A percentile compares a stretch with the other conserved stretches of the same genome.
Evolutionary conservation across 1,284 basidiomycete species (phyloP).

Genomic region (Moesziomyces sp.): DNA sequence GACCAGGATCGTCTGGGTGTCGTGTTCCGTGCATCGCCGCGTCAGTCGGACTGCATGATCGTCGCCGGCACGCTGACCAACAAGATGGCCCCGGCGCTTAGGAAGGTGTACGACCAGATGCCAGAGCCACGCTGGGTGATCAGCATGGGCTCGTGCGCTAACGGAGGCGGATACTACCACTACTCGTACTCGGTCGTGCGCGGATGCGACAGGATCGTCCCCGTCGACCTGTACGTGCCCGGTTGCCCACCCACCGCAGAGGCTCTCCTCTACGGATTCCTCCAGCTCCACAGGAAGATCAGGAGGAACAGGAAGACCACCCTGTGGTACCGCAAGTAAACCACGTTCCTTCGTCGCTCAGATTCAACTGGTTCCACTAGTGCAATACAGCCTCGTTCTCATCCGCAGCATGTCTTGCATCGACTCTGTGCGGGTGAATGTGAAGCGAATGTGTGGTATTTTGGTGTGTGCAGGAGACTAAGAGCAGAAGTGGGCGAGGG

Average conservation of each 20-base stretch:
- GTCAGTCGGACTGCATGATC: constrained; percentile 99
- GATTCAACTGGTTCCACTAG: not conserved
- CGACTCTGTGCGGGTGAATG: too few relatives aligned
- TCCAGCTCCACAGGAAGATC: constrained; percentile 98
- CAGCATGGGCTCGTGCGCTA: constrained; percentile 99
- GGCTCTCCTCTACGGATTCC: constrained; percentile 76
- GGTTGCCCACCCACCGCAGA: constrained; percentile 90
- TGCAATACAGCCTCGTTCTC: not conserved
- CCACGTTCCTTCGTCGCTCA: not conserved
- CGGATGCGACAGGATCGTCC: constrained; percentile 99
- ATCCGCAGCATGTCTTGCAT: not conserved
- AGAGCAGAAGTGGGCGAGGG: not conserved
- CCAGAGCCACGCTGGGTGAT: constrained; percentile 81
- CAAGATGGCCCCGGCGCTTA: constrained; percentile 89
- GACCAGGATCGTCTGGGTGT: constrained; percentile 98
- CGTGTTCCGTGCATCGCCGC: constrained; percentile 97
- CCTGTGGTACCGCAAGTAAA: constrained; percentile 77
- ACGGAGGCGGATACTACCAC: constrained; percentile 94
- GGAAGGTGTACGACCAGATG: constrained; percentile 66
- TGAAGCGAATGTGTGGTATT: not conserved
- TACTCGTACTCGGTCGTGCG: constrained; percentile 99
- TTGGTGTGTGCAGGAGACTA: not conserved
- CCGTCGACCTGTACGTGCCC: constrained; percentile 86
- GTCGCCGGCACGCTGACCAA: constrained; percentile 99
- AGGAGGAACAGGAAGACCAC: constrained; percentile 87